phyloP scores from a whole-genome alignment of 345 rosid species.

The Noccaea bulbosa region DNA sequence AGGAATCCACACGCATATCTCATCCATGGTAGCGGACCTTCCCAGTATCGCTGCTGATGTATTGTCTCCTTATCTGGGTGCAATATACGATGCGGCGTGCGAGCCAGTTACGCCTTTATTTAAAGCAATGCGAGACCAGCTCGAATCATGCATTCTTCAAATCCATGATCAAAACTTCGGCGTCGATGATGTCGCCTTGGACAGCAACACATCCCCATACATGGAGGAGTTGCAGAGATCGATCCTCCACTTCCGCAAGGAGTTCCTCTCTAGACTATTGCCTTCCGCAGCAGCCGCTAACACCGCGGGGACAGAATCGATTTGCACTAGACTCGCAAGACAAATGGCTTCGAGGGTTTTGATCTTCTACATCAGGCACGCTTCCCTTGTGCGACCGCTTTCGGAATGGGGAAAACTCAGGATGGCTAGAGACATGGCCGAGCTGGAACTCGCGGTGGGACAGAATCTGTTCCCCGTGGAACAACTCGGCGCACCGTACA shows the following conservation, averaged over 20 bases:
- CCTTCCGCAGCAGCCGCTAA: constrained; percentile 68
- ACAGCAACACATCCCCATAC: constrained; percentile 88
- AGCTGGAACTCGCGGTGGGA: constrained; percentile 93
- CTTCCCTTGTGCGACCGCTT: constrained; percentile 92
- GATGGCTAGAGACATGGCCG: constrained; percentile 99
- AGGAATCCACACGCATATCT: constrained; percentile 77
- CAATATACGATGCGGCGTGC: constrained; percentile 80
- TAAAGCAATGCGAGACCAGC: constrained; percentile 89
- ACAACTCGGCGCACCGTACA: constrained; percentile 92
- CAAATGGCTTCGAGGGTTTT: constrained; percentile 89
- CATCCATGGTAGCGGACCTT: constrained; percentile 66
- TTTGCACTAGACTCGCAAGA: constrained; percentile 89
- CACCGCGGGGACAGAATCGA: constrained; percentile 68
- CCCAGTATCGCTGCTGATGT: constrained; percentile 85
- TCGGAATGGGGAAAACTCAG: constrained; percentile 98
- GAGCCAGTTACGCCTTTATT: constrained; percentile 90
- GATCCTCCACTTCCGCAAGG: constrained; percentile 84
- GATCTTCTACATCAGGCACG: constrained; percentile 87
- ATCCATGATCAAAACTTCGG: constrained; percentile 94
- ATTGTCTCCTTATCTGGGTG: constrained; percentile 75
- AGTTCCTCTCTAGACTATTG: constrained; percentile 81
- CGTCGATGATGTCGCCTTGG: constrained; percentile 82
- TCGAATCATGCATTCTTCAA: constrained; percentile 87
- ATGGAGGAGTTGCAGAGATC: constrained; percentile 95
- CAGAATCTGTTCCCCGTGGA: constrained; percentile 96